Evolutionary conservation across 2,329 filamentous ascomycete species (phyloP).

Genomic region (Thelonectria rubi): DNA sequence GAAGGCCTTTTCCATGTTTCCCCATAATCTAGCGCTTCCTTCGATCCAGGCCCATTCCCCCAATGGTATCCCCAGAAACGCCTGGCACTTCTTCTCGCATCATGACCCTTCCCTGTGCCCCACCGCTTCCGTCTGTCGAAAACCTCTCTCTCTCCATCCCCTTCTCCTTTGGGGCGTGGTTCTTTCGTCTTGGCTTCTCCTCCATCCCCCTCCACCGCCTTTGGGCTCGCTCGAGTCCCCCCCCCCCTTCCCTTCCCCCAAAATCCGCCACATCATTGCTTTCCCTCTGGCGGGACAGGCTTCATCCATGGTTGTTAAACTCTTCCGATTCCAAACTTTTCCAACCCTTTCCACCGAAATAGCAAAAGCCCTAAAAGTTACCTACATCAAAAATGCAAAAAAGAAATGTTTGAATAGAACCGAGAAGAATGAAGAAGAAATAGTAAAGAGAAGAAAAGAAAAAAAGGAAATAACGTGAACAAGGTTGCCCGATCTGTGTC

Average conservation of each 20-base stretch:
- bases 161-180: neutral
- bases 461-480: conserved; percentile 27
- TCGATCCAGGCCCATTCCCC: conserved; percentile 12
- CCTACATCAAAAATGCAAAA: too few relatives aligned
- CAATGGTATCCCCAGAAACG: conserved; percentile 21
- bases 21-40: conserved; percentile 22
- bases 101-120: conserved; percentile 11
- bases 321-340: neutral
- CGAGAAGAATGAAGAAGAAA: too few relatives aligned
- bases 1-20: conserved; percentile 9
- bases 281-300: neutral
- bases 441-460: neutral
- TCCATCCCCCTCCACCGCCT: neutral
- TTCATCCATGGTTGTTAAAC: conserved; percentile 5
- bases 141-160: conserved; percentile 1
- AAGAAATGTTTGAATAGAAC: too few relatives aligned
- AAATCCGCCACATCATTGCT: conserved; percentile 19
- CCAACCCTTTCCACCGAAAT: neutral
- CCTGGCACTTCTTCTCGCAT: conserved; percentile 21
- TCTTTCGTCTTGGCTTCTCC: neutral
- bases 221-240: neutral
- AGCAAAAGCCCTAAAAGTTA: neutral
- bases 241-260: neutral
- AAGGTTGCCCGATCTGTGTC: conserved; percentile 30
- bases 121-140: conserved; percentile 8